phyloP scores from a whole-genome alignment of 257 asterid species.

The Coffea canephora region DNA sequence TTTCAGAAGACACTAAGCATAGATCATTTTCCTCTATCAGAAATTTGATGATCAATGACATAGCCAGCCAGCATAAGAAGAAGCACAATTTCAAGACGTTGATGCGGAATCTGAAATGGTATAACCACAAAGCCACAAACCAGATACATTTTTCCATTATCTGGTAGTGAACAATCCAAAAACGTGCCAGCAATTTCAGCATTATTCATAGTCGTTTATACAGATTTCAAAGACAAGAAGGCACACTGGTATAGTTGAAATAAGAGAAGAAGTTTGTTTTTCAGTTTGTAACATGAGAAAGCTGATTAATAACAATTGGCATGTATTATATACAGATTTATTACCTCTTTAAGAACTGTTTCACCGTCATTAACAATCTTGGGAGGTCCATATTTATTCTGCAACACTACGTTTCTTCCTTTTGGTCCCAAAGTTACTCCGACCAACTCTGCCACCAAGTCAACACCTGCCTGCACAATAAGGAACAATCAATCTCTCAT shows the following conservation, averaged over 20 bases:
- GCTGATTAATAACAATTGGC: background rate
- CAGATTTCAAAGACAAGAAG: too few relatives aligned
- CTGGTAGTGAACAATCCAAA: too few relatives aligned
- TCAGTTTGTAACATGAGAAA: background rate
- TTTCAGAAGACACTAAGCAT: background rate
- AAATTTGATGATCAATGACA: background rate
- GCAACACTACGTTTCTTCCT: constrained; percentile 91
- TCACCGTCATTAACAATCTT: constrained; percentile 92
- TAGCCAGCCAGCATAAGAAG: background rate
- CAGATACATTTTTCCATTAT: background rate
- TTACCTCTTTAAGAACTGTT: constrained; percentile 85
- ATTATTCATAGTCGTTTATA: too few relatives aligned
- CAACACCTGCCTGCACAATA: constrained; percentile 64
- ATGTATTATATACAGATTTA: background rate
- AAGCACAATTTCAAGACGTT: background rate
- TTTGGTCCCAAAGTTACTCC: constrained; percentile 90
- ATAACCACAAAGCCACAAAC: too few relatives aligned
- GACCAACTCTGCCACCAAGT: constrained; percentile 74
- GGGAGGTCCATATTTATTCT: constrained; percentile 92
- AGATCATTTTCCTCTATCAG: background rate
- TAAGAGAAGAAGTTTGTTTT: too few relatives aligned
- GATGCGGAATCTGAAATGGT: background rate
- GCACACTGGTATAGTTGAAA: too few relatives aligned
- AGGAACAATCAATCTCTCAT: background rate
- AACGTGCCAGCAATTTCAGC: too few relatives aligned